Percentiles rank a stretch among this genome's conserved stretches.
These are phyloP conservation scores for Verticillium nonalfalfae DNA, from an alignment of 2,329 filamentous ascomycete genomes.

Conservation along the genomic window DNA sequence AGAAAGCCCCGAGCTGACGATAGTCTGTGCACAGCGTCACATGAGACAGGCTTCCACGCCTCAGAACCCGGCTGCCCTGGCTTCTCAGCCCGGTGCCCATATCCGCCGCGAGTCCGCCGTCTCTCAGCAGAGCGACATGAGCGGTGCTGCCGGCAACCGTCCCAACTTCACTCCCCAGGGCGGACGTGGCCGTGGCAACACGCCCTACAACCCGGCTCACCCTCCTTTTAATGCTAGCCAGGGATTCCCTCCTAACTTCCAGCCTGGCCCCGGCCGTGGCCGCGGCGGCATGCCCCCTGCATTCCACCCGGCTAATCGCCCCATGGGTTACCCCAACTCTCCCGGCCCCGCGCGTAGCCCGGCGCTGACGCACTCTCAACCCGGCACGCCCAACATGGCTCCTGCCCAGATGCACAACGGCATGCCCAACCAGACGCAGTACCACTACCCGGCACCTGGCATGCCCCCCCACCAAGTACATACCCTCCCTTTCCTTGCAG, in stretches of 20 bases:
- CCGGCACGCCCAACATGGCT: conserved; percentile 64
- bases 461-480: conserved; percentile 57
- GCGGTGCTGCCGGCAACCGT: conserved; percentile 53
- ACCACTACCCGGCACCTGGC: conserved; percentile 48
- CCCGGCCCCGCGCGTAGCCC: conserved; percentile 62
- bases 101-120: conserved; percentile 68
- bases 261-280: conserved; percentile 38
- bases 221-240: conserved; percentile 32
- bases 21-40: conserved; percentile 47
- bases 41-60: conserved; percentile 61
- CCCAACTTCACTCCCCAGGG: conserved; percentile 44
- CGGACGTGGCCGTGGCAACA: conserved; percentile 40
- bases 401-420: conserved; percentile 43
- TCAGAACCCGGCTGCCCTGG: conserved; percentile 54
- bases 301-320: conserved; percentile 28
- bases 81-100: conserved; percentile 62
- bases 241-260: conserved; percentile 34
- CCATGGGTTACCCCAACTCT: conserved; percentile 50
- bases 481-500: conserved; percentile 31
- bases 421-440: conserved; percentile 58
- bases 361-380: conserved; percentile 58
- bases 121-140: conserved; percentile 50
- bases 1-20: background rate
- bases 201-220: conserved; percentile 40
- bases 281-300: conserved; percentile 41